A percentile compares a stretch with the other conserved stretches of the same genome.
These are phyloP conservation scores for Rutstroemia sydowiana DNA, from an alignment of 2,329 filamentous ascomycete genomes.

Conservation along the genomic window DNA sequence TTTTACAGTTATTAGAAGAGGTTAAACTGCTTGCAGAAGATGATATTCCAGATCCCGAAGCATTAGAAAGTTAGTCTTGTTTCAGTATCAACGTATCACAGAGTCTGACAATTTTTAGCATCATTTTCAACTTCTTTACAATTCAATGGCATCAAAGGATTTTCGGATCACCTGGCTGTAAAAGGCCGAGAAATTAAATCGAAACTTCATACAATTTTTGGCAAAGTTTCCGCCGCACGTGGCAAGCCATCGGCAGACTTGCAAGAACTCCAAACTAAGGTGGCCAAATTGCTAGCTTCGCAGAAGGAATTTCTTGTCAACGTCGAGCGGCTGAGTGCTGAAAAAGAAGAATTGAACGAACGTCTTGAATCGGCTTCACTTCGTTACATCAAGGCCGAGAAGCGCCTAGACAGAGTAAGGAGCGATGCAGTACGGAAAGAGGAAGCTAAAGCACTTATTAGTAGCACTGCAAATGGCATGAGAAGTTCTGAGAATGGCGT, in stretches of 20 bases:
- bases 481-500: slow-evolving; percentile 39
- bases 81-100: neutral
- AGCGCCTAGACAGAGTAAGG: slow-evolving; percentile 82
- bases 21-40: slow-evolving; percentile 51
- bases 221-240: slow-evolving; percentile 43
- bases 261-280: slow-evolving; percentile 63
- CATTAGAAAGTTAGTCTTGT: slow-evolving; percentile 9
- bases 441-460: slow-evolving; percentile 76
- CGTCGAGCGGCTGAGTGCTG: slow-evolving; percentile 64
- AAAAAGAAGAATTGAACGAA: slow-evolving; percentile 80
- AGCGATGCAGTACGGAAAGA: slow-evolving; percentile 87
- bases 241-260: slow-evolving; percentile 59
- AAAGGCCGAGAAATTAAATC: slow-evolving; percentile 71
- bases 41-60: slow-evolving; percentile 37
- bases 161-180: slow-evolving; percentile 72
- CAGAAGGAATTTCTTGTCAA: slow-evolving; percentile 78
- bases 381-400: slow-evolving; percentile 90
- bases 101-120: slow-evolving; percentile 34
- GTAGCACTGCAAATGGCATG: slow-evolving; percentile 30
- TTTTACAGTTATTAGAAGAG: slow-evolving; percentile 52
- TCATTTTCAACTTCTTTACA: slow-evolving; percentile 51
- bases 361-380: slow-evolving; percentile 83
- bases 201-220: slow-evolving; percentile 64
- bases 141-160: slow-evolving; percentile 61
- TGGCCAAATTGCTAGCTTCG: slow-evolving; percentile 66